A percentile compares a stretch with the other conserved stretches of the same genome.
phyloP scores from a whole-genome alignment of 352 stramenopile genomes.

The Poterioochromonas sp. region DNA sequence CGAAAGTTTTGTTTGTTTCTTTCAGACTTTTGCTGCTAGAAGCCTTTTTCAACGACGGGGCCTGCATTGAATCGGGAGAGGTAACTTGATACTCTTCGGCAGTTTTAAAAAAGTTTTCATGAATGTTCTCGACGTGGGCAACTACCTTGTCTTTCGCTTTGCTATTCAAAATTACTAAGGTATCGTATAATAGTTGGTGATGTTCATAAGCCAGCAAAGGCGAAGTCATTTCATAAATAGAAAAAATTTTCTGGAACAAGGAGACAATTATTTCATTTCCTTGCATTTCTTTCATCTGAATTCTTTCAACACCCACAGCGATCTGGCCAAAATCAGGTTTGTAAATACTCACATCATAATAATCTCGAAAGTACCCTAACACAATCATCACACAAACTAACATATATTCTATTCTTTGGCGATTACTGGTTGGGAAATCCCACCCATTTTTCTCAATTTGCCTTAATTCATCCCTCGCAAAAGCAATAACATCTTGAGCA shows the following conservation, averaged over 20 bases:
- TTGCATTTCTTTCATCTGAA: constrained; percentile 16
- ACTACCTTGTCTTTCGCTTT: background rate
- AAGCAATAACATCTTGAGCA: background rate
- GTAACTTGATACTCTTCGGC: background rate
- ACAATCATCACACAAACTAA: constrained; percentile 21
- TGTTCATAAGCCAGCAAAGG: background rate
- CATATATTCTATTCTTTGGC: constrained; percentile 29
- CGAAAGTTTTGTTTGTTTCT: constrained; percentile 17
- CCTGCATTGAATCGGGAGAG: too few species aligned
- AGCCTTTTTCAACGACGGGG: too few species aligned
- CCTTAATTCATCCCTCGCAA: constrained; percentile 29
- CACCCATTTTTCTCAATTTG: constrained; percentile 32
- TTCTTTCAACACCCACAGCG: background rate
- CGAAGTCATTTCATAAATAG: constrained; percentile 24
- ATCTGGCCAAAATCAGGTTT: constrained; percentile 29
- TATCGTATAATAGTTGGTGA: constrained; percentile 14
- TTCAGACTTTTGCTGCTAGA: too few species aligned
- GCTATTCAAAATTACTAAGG: constrained; percentile 14
- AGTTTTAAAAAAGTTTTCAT: background rate
- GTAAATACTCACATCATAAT: constrained; percentile 20
- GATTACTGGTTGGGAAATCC: background rate
- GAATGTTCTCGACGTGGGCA: background rate
- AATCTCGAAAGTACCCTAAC: background rate
- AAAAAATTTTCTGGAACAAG: background rate
- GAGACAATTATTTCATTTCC: constrained; percentile 16